Evolutionary conservation across 768 basidiomycete genomes (phyloP), one percentile per base, ranked within the genome.

Genomic region (Trametes cubensis): DNA sequence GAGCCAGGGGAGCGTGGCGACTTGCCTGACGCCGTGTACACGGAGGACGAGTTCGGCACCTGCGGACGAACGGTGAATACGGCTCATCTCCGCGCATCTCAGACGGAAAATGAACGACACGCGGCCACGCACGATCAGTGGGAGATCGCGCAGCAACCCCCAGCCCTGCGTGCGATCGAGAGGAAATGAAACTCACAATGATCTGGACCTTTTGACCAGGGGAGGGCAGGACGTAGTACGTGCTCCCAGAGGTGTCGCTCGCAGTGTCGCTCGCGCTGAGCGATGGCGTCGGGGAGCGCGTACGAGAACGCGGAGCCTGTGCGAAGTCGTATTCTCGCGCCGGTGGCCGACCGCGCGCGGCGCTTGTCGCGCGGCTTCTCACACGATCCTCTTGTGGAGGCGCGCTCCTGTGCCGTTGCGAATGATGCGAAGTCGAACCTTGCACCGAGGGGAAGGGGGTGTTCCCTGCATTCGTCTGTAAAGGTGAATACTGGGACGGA

Each of bases 181-280:
- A 48, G 55, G 41, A 54, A 57, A 55, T 56, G 60, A 49, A n/a
- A 81, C 89, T 80, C 75, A 90, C 89, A 68, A 90, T 80, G 63
- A 89, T 81, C 71, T 86, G 88, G 59, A 89, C 82, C 67, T 90
- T 91, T 70, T 89, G 87, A n/a, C 87, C 86, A 13, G 83, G 82
- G 13, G 82, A 79, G 4, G 88, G 88, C 42, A 89, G 79, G 65
- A 90, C 83, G 70, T 89, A 90, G 77, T 90, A 91, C 3, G 89
- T 90, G 70, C 87, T 84, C 21, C 83, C 86, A 5, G 87, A 87
- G 40, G 81, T 81, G 15, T 79, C 73, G 68, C 83, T 87, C 34
- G 71, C 77, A 0, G 48, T 69, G 34, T 80, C 78, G 47, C 77
- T 76, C 7, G 66, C 63, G 34, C 62, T 68, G 18, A 63, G 49